phyloP scores from a whole-genome alignment of 164 flowering plant genomes.

The Stephania cephalantha region DNA sequence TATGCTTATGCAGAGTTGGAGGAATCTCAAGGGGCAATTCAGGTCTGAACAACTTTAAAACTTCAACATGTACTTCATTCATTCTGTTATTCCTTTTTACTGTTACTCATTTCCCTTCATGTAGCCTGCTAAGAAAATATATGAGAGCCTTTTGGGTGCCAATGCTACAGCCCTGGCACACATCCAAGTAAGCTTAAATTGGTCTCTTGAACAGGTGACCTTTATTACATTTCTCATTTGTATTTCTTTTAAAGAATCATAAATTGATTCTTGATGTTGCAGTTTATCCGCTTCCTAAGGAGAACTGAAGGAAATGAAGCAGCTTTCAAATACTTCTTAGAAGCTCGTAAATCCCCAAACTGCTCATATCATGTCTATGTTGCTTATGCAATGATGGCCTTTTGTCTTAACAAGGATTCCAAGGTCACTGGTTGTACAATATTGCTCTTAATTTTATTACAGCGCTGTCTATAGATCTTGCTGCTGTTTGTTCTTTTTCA shows the following conservation, averaged over 20 bases:
- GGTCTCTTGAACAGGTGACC: background rate
- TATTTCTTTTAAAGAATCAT: background rate
- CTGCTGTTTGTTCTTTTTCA: background rate
- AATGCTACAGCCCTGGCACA: slow-evolving; percentile 70
- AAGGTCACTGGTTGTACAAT: slow-evolving; percentile 43
- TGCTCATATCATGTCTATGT: slow-evolving; percentile 94
- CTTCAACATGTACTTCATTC: background rate
- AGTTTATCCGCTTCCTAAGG: slow-evolving; percentile 92
- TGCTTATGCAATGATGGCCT: slow-evolving; percentile 93
- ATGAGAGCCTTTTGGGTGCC: slow-evolving; percentile 68
- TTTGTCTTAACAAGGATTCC: slow-evolving; percentile 93
- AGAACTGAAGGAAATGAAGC: slow-evolving; percentile 95
- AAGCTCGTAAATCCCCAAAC: slow-evolving; percentile 78
- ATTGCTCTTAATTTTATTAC: background rate
- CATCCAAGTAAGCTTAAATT: slow-evolving; percentile 59
- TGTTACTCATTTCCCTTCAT: slow-evolving; percentile 17
- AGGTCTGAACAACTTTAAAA: slow-evolving; percentile 31
- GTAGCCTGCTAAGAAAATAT: slow-evolving; percentile 85
- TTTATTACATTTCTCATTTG: background rate
- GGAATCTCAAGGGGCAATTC: slow-evolving; percentile 87
- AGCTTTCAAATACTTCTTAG: slow-evolving; percentile 90
- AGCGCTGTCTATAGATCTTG: background rate
- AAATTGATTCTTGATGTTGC: slow-evolving; percentile 16
- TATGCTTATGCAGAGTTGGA: slow-evolving; percentile 97
- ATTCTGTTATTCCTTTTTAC: slow-evolving; percentile 2